Evolutionary conservation across 2,329 filamentous ascomycete genomes (phyloP), one percentile per base, ranked within the genome.

Genomic region (Fusarium papillatum): DNA sequence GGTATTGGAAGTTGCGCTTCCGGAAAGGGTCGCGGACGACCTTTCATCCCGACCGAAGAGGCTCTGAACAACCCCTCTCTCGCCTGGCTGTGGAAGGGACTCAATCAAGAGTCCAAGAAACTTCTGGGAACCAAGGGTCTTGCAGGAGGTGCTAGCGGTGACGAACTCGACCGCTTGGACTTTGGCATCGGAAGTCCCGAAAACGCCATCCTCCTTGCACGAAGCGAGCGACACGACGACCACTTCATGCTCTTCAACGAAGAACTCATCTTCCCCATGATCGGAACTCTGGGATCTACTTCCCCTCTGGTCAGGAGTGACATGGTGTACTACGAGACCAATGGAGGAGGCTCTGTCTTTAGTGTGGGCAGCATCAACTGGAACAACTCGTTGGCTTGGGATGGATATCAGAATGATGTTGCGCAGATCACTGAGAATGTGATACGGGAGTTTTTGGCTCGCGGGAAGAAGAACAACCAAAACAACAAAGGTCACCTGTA

Each of bases 361-460:
- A 66, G 62, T 4, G 68, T 70, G 7, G 68, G 68, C 5, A 66
- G 62, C 24, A 70, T 70, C 17, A 70, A 70, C 62, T 70, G 68
- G 68, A 60, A 70, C 24, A 66, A 66, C 53, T 70, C 68, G 14
- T 38, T 70, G 26, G 68, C 36, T 17, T 70, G 68, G 68, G 68
- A 66, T 36, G 68, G 50, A 8, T 70, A 70, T 5, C 38, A 66
- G 7, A 70, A 70, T 22, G 41, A 66, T 50, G 41, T 70, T 38
- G 68, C 68, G 2, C 63, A 60, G 29, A 34, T 70, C 2, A 70
- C 68, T 31, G 63, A 66, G 31, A 70, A 70, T 41, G 60, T 64
- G 17, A 36, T 65, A 11, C 24, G 60, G 13, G 60, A 63, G n/a
- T 63, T 64, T 14, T 13, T 60, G 10, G 16, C 57, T 0, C 57